phyloP scores from a whole-genome alignment of 352 stramenopile species.

The Vaucheria bursata region DNA sequence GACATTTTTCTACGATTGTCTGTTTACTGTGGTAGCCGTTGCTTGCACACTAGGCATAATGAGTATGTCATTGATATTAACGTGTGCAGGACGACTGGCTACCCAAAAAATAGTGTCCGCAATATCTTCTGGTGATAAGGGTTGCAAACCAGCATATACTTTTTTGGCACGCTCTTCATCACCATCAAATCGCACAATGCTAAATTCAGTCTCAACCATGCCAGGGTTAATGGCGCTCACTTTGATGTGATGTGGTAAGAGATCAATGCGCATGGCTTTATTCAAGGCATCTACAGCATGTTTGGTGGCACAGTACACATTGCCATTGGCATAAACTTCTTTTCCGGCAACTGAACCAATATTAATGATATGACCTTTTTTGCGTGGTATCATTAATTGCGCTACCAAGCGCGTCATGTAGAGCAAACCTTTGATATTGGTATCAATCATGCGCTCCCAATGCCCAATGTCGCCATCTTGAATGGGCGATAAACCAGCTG shows the following conservation, averaged over 20 bases:
- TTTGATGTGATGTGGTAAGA: constrained; percentile 61
- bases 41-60: too few species aligned
- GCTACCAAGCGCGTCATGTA: constrained; percentile 58
- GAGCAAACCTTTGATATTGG: constrained; percentile 60
- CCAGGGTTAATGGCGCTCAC: constrained; percentile 66
- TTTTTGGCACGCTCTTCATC: constrained; percentile 20
- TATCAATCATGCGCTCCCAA: constrained; percentile 52
- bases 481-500: constrained; percentile 14
- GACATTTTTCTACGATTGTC: too few species aligned
- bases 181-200: constrained; percentile 29
- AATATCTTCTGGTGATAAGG: constrained; percentile 16
- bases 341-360: constrained; percentile 59
- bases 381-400: constrained; percentile 61
- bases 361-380: constrained; percentile 64
- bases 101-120: too few species aligned
- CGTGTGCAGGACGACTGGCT: too few species aligned
- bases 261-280: constrained; percentile 64
- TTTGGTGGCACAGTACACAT: constrained; percentile 68
- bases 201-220: constrained; percentile 61
- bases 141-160: constrained; percentile 5
- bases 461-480: constrained; percentile 17
- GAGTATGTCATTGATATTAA: too few species aligned
- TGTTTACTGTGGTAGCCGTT: too few species aligned
- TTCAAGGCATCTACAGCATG: constrained; percentile 63
- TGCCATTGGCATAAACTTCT: constrained; percentile 57